These are phyloP conservation scores for Cyclanthera cordifolia DNA, from an alignment of 306 rosid species.

Conservation along the genomic window DNA sequence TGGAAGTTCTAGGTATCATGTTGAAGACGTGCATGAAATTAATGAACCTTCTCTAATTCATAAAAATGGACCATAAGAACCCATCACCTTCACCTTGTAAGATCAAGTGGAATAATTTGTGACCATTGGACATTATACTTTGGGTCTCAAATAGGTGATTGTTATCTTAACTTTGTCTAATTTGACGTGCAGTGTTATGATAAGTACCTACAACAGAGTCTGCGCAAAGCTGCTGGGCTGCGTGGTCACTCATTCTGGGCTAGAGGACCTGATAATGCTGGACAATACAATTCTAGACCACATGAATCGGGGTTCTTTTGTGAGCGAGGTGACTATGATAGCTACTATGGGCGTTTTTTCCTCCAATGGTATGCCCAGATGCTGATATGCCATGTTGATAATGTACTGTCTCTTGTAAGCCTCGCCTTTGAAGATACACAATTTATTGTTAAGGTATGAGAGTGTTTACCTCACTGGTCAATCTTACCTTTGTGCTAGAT, in stretches of 20 bases:
- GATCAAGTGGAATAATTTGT: background rate
- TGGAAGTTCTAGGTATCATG: background rate
- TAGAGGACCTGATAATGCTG: slow-evolving; percentile 92
- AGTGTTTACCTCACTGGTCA: slow-evolving; percentile 9
- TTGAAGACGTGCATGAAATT: background rate
- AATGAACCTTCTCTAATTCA: background rate
- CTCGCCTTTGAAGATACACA: slow-evolving; percentile 86
- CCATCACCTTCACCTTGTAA: slow-evolving; percentile 3
- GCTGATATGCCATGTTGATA: slow-evolving; percentile 75
- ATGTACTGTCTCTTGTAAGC: slow-evolving; percentile 85
- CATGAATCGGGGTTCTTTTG: slow-evolving; percentile 94
- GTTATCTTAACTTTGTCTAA: slow-evolving; percentile 4
- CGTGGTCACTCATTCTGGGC: slow-evolving; percentile 96
- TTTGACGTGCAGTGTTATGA: slow-evolving; percentile 69
- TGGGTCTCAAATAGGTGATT: slow-evolving; percentile 9
- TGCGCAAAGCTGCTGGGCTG: slow-evolving; percentile 65
- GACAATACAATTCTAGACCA: slow-evolving; percentile 81
- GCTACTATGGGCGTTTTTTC: slow-evolving; percentile 94
- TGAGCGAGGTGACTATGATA: slow-evolving; percentile 93
- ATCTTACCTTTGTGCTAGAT: background rate
- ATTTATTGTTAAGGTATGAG: slow-evolving; percentile 64
- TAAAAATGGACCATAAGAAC: background rate
- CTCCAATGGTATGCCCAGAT: slow-evolving; percentile 87
- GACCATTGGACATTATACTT: background rate
- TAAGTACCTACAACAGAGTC: slow-evolving; percentile 71